Base-by-base conservation (phyloP, 495 filamentous ascomycete genomes). In the Tuber indicum region DNA sequence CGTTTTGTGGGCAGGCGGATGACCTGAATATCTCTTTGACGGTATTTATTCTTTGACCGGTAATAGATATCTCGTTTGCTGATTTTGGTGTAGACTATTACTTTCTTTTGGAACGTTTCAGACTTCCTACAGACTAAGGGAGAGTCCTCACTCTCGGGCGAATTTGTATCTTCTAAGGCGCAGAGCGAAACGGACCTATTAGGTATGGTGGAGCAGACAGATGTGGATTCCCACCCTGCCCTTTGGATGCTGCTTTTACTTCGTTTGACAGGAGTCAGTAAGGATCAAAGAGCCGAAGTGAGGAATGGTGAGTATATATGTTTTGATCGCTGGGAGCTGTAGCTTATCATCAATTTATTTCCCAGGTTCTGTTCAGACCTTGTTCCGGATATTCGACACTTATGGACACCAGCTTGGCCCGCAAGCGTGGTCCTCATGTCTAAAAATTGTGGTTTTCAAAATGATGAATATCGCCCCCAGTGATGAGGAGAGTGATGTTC, bases 1-100 rank as follows among this genome's bases (percentile, higher is more conserved):
- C 90, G 76, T 99, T 98, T 85, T 92, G 91, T 74, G 89, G 90
- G 3, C 95, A 98, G 83, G 87, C 90, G 52, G 92, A 97, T 79
- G 96, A 98, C 84, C 89, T 99, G 74, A 99, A 99, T 80, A 96
- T 98, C 75, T 96, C 94, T 0, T 86, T 99, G 23, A 98, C 96
- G 23, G 58, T 66, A 66, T 14, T 36, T 66, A 19, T 66, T 17
- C 58, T 66, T 91, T 91, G 85, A 84, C 88, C 81, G 0, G 12
- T 46, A 26, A 43, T 10, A 39, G 1, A 19, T 21, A 6, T 0
- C 1, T 26, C 70, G 8, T n/a, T 3, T 41, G 41, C 36, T 2
- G 70, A 49, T 85, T 85, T 36, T 19, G 26, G 58, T 66, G 58
- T 36, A 66, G 58, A 94, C 93, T 2, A 91, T 96, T 17, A 97